Evolutionary conservation across 2,329 filamentous ascomycete species (phyloP).

Genomic region (Saccharata proteae): DNA sequence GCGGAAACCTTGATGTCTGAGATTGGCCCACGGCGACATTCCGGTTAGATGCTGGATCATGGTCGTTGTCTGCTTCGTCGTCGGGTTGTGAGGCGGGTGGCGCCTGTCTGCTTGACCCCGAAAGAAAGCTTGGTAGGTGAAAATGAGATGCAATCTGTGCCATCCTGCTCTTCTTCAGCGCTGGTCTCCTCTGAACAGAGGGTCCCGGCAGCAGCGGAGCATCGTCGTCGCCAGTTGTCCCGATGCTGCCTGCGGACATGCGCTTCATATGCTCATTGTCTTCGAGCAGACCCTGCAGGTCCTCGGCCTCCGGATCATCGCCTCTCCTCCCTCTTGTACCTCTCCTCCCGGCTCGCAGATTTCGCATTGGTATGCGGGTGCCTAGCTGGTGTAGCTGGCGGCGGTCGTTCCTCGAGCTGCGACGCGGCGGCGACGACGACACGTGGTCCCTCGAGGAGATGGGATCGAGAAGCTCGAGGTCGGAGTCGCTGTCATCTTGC

Average conservation of each 20-base stretch:
- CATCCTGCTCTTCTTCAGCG: slow-evolving; percentile 18
- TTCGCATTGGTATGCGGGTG: slow-evolving; percentile 57
- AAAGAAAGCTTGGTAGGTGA: slow-evolving; percentile 56
- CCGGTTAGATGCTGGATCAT: slow-evolving; percentile 56
- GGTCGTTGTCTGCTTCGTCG: slow-evolving; percentile 33
- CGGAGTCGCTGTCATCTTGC: slow-evolving; percentile 49
- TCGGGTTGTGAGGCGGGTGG: slow-evolving; percentile 13
- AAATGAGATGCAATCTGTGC: slow-evolving; percentile 41
- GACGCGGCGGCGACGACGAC: slow-evolving; percentile 18
- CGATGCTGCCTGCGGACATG: slow-evolving; percentile 48
- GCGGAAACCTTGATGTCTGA: slow-evolving; percentile 67
- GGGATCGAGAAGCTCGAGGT: slow-evolving; percentile 67
- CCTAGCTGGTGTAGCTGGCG: slow-evolving; percentile 28
- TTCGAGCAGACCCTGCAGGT: slow-evolving; percentile 54
- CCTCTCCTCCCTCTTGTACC: slow-evolving; percentile 21
- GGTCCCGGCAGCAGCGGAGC: slow-evolving; percentile 53
- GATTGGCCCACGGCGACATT: slow-evolving; percentile 62
- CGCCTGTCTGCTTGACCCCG: slow-evolving; percentile 15
- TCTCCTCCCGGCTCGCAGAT: slow-evolving; percentile 38
- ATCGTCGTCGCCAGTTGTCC: slow-evolving; percentile 51
- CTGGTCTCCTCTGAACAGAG: slow-evolving; percentile 16
- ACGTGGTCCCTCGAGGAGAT: slow-evolving; percentile 15
- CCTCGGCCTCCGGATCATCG: slow-evolving; percentile 47
- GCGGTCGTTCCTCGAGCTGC: slow-evolving; percentile 18
- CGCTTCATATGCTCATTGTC: slow-evolving; percentile 46